These are phyloP conservation scores for Porcisia hertigi DNA, from an alignment of 208 protist genomes.

Conservation along the genomic window DNA sequence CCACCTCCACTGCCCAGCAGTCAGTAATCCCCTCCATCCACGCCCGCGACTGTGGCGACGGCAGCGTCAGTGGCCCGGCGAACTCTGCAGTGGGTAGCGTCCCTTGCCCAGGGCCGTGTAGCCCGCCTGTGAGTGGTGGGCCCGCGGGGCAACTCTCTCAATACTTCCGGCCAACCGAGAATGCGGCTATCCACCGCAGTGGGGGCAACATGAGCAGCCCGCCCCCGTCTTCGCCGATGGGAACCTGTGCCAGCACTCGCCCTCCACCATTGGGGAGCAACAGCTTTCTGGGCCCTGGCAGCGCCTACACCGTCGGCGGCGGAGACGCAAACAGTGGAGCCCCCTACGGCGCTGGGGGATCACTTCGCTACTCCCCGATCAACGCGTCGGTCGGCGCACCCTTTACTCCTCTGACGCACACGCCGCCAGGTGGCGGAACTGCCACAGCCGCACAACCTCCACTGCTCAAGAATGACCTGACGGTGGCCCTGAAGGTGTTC, in stretches of 20 bases:
- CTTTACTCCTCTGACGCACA: slow-evolving; percentile 19
- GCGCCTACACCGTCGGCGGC: slow-evolving; percentile 19
- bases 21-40: slow-evolving; percentile 12
- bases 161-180: slow-evolving; percentile 33
- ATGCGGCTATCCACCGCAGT: slow-evolving; percentile 5
- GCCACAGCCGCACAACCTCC: background rate
- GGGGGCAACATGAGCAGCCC: slow-evolving; percentile 5
- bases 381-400: slow-evolving; percentile 12
- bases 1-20: slow-evolving; percentile 3
- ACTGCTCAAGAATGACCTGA: slow-evolving; percentile 50
- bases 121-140: slow-evolving; percentile 13
- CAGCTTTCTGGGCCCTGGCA: slow-evolving; percentile 19
- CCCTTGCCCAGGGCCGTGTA: slow-evolving; percentile 22
- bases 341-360: slow-evolving; percentile 9
- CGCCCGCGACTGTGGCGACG: slow-evolving; percentile 15
- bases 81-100: background rate
- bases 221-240: slow-evolving; percentile 1
- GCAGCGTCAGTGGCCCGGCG: background rate
- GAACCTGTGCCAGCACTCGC: slow-evolving; percentile 7
- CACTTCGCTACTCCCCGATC: slow-evolving; percentile 28
- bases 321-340: slow-evolving; percentile 9
- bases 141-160: slow-evolving; percentile 26
- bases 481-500: slow-evolving; percentile 78
- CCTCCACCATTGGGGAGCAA: slow-evolving; percentile 4
- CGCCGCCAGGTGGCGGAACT: background rate